Evolutionary conservation across 257 asterid species (phyloP), one percentile per base, ranked within the genome.

Genomic region (Lavandula angustifolia): DNA sequence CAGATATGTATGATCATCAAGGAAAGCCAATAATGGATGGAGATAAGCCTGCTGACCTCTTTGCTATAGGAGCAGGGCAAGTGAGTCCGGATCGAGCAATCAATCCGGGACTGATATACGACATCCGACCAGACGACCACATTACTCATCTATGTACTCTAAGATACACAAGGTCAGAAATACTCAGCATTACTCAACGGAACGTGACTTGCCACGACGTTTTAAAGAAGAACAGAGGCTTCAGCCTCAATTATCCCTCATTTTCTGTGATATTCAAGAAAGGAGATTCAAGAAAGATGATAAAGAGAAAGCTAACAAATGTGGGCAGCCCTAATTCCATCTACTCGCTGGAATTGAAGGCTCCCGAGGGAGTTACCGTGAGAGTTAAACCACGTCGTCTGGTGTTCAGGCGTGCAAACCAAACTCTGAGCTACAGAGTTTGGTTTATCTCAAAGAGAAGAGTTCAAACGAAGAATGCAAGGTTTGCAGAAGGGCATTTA

Each of bases 241-340:
- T 92, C 82, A 85, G 86, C 86, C 92, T 92, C 74, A 89, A 92
- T 55, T 92, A 89, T 54, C 96, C 98, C 37, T 87, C 96, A 0
- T 75, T 88, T 67, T 85, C 95, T 3, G 82, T 85, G 7, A 72
- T 72, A 51, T 87, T 92, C 84, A 77, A 73, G 77, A 75, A 68
- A 3, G 79, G 84, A 54, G 85, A 79, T 52, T 75, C 60, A 1
- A 71, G 81, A 57, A 89, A 84, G 82, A 70, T 78, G 75, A 47
- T 85, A 6, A 77, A 53, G 41, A 83, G 95, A 75, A 65, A 74
- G 49, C 31, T 89, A 12, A 89, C 91, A 13, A 92, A 92, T 34
- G 92, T 92, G 50, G 95, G 95, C 50, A 64, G 49, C 50, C 67
- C 83, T 46, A 66, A 75, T 74, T 82, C 85, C 75, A 70, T 79